Percentiles rank a stretch among this genome's conserved stretches.
phyloP scores from a whole-genome alignment of 306 rosid genomes.

The Cicer bijugum region DNA sequence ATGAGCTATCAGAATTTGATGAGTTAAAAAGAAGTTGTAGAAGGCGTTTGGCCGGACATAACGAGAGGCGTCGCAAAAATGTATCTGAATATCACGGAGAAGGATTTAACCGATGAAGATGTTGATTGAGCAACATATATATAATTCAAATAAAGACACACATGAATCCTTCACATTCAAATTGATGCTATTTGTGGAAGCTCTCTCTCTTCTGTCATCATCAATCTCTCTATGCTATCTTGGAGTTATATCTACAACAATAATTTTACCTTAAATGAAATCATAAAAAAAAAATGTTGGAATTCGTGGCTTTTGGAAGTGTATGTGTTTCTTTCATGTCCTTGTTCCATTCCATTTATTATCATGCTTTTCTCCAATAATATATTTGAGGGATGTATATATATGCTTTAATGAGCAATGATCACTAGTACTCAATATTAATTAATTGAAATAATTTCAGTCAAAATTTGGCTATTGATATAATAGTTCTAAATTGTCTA shows the following conservation, averaged over 20 bases:
- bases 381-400: not conserved
- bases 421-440: too few species aligned
- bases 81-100: slow-evolving; percentile 62
- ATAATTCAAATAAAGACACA: slow-evolving; percentile 44
- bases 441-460: too few species aligned
- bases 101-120: slow-evolving; percentile 46
- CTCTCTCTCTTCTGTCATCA: slow-evolving; percentile 87
- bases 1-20: slow-evolving; percentile 77
- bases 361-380: not conserved
- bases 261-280: slow-evolving; percentile 1
- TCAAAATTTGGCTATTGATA: too few species aligned
- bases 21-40: slow-evolving; percentile 85
- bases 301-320: not conserved
- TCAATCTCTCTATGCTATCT: not conserved
- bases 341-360: not conserved
- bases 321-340: not conserved
- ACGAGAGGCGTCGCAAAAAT: slow-evolving; percentile 84
- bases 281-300: not conserved
- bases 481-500: too few species aligned
- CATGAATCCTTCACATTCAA: slow-evolving; percentile 31
- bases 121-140: slow-evolving; percentile 12
- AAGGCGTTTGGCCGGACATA: slow-evolving; percentile 93
- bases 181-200: slow-evolving; percentile 36
- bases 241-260: not conserved
- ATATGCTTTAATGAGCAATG: not conserved